Base-by-base conservation (phyloP, 805 yeast genomes). In the Candida loeiensis region DNA sequence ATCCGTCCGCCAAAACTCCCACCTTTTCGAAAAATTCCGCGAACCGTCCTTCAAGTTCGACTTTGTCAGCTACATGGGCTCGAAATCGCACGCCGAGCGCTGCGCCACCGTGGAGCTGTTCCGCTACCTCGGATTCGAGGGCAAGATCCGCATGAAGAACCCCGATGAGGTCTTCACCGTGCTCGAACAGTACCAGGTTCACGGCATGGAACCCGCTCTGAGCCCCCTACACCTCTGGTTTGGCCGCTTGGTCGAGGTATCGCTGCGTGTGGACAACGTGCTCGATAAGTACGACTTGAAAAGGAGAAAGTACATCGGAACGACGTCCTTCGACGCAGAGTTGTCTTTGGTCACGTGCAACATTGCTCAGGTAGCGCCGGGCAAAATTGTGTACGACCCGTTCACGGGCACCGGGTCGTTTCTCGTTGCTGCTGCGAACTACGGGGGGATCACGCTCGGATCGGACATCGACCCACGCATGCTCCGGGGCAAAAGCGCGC, bases 381-480 rank as follows among this genome's bases (percentile, higher is more conserved):
- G 82, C 0, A 75, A 80, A 39, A 55, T 89, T 3, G 77, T 85
- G 55, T 91, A 87, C 56, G 99, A 93, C 61, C 99, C 99, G 17
- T 93, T 93, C 64, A 88, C 86, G 3, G 99, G 99, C 0, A 93
- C 99, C 0, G 99, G 99, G 0, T 87, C 96, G 15, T 93, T 93
- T 55, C 67, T 91, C 28, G 83, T 88, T 1, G 90, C 96, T 1
- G 95, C 89, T 9, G 87, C 90, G 0, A 77, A 82, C 47, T 88
- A 77, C 58, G 95, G 95, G 2, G 93, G 91, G 0, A 51, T 80
- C 7, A 77, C 87, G 0, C 63, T 85, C 29, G 98, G 98, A 0
- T 82, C 96, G 0, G 99, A 93, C 59, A 90, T 93, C 38, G 98
- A 93, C 58, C 82, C 86, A 4, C 72, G 96, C 34, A 70, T 75